Conservation (phyloP, 176 grass and related monocot species). For the Oryza coarctata region DNA sequence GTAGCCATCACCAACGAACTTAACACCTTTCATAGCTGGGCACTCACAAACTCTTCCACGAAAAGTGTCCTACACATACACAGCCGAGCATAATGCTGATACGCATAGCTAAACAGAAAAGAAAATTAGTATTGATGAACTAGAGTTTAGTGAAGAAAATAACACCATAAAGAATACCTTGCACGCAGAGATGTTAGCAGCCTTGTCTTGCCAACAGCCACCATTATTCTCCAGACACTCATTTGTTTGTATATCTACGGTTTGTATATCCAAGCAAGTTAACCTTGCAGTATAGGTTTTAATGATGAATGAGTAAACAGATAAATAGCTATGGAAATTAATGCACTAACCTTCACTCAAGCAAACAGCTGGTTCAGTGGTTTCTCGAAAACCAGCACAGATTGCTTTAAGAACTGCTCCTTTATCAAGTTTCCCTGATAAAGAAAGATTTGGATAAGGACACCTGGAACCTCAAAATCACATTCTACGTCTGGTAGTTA, state of each 20-base stretch:
- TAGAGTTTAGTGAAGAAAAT: constrained; percentile 13
- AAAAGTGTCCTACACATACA: constrained; percentile 78
- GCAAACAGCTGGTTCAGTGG: constrained; percentile 78
- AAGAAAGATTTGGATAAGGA: constrained; percentile 18
- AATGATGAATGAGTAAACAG: neutral
- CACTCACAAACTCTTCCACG: constrained; percentile 91
- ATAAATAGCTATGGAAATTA: neutral
- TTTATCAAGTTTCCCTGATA: constrained; percentile 70
- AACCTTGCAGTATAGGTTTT: neutral
- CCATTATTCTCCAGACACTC: constrained; percentile 97
- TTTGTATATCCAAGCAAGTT: neutral
- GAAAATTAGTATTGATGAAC: neutral
- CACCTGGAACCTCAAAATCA: neutral
- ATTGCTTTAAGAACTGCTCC: constrained; percentile 74
- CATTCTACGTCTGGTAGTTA: neutral
- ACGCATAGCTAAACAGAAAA: neutral
- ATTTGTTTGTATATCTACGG: constrained; percentile 88
- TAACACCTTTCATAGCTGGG: constrained; percentile 72
- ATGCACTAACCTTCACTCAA: constrained; percentile 58
- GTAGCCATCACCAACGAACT: constrained; percentile 94
- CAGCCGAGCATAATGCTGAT: constrained; percentile 6
- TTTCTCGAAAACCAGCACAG: constrained; percentile 76
- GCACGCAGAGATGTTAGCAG: constrained; percentile 91
- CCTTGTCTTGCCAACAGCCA: constrained; percentile 89
- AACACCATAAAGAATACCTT: constrained; percentile 56